Conservation (phyloP, 1,139 yeast genomes). For the Taphrina deformans region DNA sequence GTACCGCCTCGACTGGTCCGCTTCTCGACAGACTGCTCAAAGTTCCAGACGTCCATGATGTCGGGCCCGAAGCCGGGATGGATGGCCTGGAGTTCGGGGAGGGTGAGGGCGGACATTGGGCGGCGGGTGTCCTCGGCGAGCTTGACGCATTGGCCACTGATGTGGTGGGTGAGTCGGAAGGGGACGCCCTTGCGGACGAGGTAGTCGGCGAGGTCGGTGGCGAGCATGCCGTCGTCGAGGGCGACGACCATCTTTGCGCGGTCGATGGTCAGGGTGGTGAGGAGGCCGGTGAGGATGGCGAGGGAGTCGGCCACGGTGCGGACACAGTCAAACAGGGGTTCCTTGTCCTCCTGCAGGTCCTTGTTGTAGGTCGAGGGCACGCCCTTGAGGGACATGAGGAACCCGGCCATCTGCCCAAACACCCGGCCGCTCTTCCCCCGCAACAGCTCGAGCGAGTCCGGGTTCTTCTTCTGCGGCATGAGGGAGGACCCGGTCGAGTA, state of each 20-base stretch:
- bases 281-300: constrained; percentile 91
- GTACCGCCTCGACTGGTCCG: constrained; percentile 97
- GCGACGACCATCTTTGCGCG: constrained; percentile 78
- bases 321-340: constrained; percentile 89
- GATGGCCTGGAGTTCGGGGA: constrained; percentile 74
- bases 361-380: constrained; percentile 97
- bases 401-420: constrained; percentile 91
- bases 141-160: constrained; percentile 95
- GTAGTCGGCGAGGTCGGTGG: constrained; percentile 97
- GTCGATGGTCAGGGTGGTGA: constrained; percentile 76
- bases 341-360: constrained; percentile 98
- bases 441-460: constrained; percentile 89
- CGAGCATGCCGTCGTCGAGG: constrained; percentile 97
- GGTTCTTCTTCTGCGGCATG: constrained; percentile 99
- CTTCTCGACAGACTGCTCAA: constrained; percentile 93
- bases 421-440: constrained; percentile 98
- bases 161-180: constrained; percentile 97
- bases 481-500: constrained; percentile 97
- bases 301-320: constrained; percentile 90
- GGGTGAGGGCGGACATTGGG: constrained; percentile 75
- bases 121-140: constrained; percentile 73
- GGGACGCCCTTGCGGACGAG: constrained; percentile 97
- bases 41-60: constrained; percentile 79
- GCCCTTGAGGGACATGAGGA: constrained; percentile 91
- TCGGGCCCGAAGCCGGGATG: constrained; percentile 79